Base-by-base conservation (phyloP, 768 basidiomycete species). In the Termitomyces sp. region DNA sequence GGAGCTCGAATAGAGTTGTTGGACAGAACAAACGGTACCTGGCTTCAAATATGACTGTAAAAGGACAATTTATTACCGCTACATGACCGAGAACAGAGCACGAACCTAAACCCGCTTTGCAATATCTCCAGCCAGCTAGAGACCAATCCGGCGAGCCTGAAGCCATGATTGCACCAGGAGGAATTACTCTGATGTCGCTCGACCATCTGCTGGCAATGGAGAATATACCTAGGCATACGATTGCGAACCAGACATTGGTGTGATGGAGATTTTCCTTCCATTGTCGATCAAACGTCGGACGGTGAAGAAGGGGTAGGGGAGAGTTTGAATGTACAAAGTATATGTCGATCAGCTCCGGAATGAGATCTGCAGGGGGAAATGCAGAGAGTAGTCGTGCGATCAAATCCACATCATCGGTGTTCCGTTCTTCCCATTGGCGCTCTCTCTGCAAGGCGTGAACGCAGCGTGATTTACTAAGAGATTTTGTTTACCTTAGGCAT, bases 181-280 rank as follows among this genome's bases (percentile, higher is more conserved):
- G 72, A 39, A 84, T 64, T 8, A 88, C 82, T 11, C 88, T 77
- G 5, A 76, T 73, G 64, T 91, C 84, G 51, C 83, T 72, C 58
- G 80, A 76, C 78, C 81, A 90, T 44, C 85, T 78, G 47, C 85
- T 81, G 2, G 83, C 87, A 30, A 87, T 74, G 17, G 91, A 88
- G 67, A 89, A 89, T 1, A 92, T 51, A 35, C 78, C 68, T 44
- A 89, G 67, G 60, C 86, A 85, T 6, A 87, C 73, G 48, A 76
- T 75, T 6, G 79, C 72, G 63, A 91, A 93, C 72, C 80, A 82
- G 7, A 74, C 67, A 56, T 88, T 79, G 16, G 70, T 73, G 28
- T 78, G 72, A 61, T 88, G 79, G 25, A 86, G 64, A 8, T 73
- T 73, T 2, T 81, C 77, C 32, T 65, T 71, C 74, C 83, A 85